Evolutionary conservation across 2,329 filamentous ascomycete species (phyloP).

Genomic region (Aspergillus luchuensis): DNA sequence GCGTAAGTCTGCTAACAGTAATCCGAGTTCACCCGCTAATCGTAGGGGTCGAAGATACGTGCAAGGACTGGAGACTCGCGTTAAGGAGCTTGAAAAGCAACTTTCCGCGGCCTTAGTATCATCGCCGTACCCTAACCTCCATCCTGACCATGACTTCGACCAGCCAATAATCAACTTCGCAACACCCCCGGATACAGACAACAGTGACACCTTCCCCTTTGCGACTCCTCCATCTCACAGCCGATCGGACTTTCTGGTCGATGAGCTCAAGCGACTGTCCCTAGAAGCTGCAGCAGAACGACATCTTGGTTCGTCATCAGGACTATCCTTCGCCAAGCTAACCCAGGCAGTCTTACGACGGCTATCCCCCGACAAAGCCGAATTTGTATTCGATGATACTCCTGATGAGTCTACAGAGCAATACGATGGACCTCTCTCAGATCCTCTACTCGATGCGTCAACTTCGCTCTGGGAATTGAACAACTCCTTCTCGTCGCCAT

Average conservation of each 20-base stretch:
- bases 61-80: conserved; percentile 34
- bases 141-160: conserved; percentile 5
- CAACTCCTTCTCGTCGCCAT: background rate
- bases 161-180: conserved; percentile 9
- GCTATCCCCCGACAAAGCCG: conserved; percentile 46
- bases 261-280: conserved; percentile 44
- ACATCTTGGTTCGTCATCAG: conserved; percentile 49
- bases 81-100: conserved; percentile 29
- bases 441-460: background rate
- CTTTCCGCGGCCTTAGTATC: conserved; percentile 12
- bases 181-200: conserved; percentile 3
- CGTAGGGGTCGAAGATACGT: conserved; percentile 31
- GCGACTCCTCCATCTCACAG: background rate
- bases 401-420: conserved; percentile 9
- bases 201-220: background rate
- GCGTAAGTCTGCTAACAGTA: conserved; percentile 33
- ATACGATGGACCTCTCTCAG: background rate
- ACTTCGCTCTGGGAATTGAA: background rate
- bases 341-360: conserved; percentile 48
- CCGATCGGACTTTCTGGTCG: conserved; percentile 29
- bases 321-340: conserved; percentile 49
- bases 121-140: background rate
- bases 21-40: background rate
- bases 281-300: conserved; percentile 50
- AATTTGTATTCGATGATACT: conserved; percentile 43